Base-by-base conservation (phyloP, 495 filamentous ascomycete genomes). In the Daldinia caldariorum region DNA sequence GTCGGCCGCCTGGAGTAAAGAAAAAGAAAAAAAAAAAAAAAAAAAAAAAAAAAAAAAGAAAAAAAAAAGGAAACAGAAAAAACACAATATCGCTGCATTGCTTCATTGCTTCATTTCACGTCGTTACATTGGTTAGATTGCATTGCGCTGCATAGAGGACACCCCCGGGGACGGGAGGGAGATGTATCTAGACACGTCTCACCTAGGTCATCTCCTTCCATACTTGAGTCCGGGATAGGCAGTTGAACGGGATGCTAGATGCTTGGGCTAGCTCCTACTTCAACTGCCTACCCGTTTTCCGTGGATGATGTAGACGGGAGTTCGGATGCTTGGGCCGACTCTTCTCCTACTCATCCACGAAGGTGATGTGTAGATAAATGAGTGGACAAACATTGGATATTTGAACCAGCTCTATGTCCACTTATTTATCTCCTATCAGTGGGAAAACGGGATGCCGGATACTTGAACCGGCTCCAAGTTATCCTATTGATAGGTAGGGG, bases 271-370 rank as follows among this genome's bases (percentile, higher is more conserved):
- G 47, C 59, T 6, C 47, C 47, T 16, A 32, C 1, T 29, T 31
- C 45, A 37, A 29, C 58, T 35, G 12, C 20, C 16, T 32, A 45
- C 8, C 43, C 9, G 12, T 16, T 31, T 35, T 43, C 16, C 53
- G 32, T 50, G 50, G 38, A 26, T 63, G 50, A 37, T n/a, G 34
- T 41, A 22, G 55, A 56, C 10, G 29, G 50, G 38, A 29, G 32
- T 29, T 56, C 20, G 59, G 47, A 62, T 62, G 53, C 59, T 53
- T 39, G 45, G 29, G 53, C 47, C 59, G 14, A 37, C 59, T n/a
- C 34, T 34, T 20, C 26, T 10, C 26, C 32, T 45, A 49, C 47
- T 53, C 14, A 53, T 53, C 26, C 26, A 53, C 32, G 49, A 16
- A 53, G 49, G 49, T 16, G 49, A 32, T 53, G 49, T 53, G 49